Evolutionary conservation across 2,329 filamentous ascomycete genomes (phyloP).

Genomic region (Xylariaceae sp.): DNA sequence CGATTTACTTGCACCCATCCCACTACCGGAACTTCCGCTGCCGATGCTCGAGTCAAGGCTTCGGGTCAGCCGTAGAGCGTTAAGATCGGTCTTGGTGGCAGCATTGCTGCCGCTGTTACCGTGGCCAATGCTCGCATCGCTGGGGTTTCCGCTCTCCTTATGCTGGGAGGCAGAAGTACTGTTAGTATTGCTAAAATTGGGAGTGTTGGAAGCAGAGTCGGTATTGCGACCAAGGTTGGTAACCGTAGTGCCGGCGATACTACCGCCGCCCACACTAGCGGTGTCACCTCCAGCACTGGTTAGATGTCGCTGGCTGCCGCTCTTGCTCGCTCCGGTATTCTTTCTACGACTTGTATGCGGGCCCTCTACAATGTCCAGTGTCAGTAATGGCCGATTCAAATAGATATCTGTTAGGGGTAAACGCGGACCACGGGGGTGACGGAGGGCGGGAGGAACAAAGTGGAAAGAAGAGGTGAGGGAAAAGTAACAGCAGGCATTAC

Average conservation of each 20-base stretch:
- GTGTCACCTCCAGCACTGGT: constrained; percentile 56
- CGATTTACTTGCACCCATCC: constrained; percentile 29
- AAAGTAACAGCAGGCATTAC: background rate
- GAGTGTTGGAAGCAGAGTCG: constrained; percentile 25
- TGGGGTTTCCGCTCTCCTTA: constrained; percentile 5
- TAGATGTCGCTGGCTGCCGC: constrained; percentile 55
- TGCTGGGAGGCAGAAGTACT: background rate
- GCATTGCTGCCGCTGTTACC: constrained; percentile 29
- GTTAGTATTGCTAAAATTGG: background rate
- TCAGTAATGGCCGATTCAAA: constrained; percentile 3
- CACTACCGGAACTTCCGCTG: constrained; percentile 35
- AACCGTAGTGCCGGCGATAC: constrained; percentile 26
- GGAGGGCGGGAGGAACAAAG: background rate
- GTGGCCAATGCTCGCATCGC: constrained; percentile 18
- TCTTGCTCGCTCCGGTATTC: constrained; percentile 49
- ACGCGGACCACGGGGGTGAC: background rate
- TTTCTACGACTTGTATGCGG: constrained; percentile 59
- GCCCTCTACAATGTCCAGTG: constrained; percentile 47
- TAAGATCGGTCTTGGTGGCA: background rate
- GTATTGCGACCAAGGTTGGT: background rate
- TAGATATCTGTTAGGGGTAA: background rate
- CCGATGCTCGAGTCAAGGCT: constrained; percentile 16
- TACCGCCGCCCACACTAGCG: constrained; percentile 27
- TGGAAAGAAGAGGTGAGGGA: background rate
- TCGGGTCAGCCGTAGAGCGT: background rate